Conservation (phyloP, 2,329 filamentous ascomycete genomes). For the Fusarium veterinarium region DNA sequence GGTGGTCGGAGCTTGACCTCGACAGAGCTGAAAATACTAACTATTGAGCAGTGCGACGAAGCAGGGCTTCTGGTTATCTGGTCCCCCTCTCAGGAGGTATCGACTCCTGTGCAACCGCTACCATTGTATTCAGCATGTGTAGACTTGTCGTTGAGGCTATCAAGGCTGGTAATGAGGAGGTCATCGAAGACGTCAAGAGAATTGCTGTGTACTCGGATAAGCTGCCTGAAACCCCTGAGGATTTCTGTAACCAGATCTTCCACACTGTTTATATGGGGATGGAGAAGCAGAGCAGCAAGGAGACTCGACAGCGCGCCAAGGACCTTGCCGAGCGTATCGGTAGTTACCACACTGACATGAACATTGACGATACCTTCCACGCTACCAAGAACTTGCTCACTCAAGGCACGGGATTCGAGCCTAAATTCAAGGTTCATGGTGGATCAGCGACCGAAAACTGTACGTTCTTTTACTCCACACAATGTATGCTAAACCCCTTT, state of each 20-base stretch:
- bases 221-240: constrained; percentile 65
- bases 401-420: constrained; percentile 65
- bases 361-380: constrained; percentile 76
- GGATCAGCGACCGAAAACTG: constrained; percentile 62
- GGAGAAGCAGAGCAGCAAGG: constrained; percentile 70
- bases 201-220: constrained; percentile 39
- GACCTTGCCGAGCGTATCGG: constrained; percentile 72
- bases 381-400: constrained; percentile 65
- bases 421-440: constrained; percentile 65
- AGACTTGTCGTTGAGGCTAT: constrained; percentile 56
- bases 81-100: constrained; percentile 37
- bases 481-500: no score
- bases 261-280: constrained; percentile 69
- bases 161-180: constrained; percentile 30
- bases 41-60: constrained; percentile 13
- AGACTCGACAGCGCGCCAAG: constrained; percentile 75
- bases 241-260: constrained; percentile 60
- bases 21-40: not conserved
- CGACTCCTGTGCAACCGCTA: constrained; percentile 38
- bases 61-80: constrained; percentile 23
- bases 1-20: not conserved
- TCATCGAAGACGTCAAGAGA: constrained; percentile 53
- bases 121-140: constrained; percentile 62
- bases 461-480: not conserved
- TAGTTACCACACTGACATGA: constrained; percentile 76